Base-by-base conservation (phyloP, 257 asterid species). In the Solanum phureja region DNA sequence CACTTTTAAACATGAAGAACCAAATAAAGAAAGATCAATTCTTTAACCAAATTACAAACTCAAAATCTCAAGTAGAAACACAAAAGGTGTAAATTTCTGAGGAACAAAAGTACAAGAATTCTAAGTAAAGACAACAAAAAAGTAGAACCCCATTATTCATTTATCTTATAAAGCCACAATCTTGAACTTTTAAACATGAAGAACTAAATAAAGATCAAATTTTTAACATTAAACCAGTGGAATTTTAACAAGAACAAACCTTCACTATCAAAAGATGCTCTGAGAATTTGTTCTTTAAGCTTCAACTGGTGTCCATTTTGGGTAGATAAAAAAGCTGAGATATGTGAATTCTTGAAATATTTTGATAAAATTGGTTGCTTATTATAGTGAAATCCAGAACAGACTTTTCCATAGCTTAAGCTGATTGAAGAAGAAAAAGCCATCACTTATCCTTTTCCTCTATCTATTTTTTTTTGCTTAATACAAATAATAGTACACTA, bases 191-290 rank as follows among this genome's bases (percentile, higher is more conserved):
- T 42, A 27, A 79, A 27, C 37, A 42, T 13, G 12, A 77, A 77
- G n/a, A 77, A 77, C n/a, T 35, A 42, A 24, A 77, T 42, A 42
- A 77, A 79, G 6, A 79, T 44, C 68, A 46, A 44, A 24, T 44
- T n/a, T 44, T 79, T 27, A 79, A 79, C 21, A 68, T 8, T 12
- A 31, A 71, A 68, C 24, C 64, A 73, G 58, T 75, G 29, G 5
- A 74, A 37, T 37, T 9, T 7, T 35, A 24, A 19, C 49, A 5
- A 73, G 18, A 73, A 73, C 82, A 73, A 35, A 73, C 82, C 82
- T 16, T 42, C 24, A 81, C 12, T 71, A 93, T 95, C 98, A 89
- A 90, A 89, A 89, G 94, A 88, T 75, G 93, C 95, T 89, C 90
- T 89, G 81, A 91, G 85, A 83, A 83, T 71, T 49, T 85, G 49